phyloP scores from a whole-genome alignment of 192 early-diverging fungal species.

The Allomyces macrogynus region DNA sequence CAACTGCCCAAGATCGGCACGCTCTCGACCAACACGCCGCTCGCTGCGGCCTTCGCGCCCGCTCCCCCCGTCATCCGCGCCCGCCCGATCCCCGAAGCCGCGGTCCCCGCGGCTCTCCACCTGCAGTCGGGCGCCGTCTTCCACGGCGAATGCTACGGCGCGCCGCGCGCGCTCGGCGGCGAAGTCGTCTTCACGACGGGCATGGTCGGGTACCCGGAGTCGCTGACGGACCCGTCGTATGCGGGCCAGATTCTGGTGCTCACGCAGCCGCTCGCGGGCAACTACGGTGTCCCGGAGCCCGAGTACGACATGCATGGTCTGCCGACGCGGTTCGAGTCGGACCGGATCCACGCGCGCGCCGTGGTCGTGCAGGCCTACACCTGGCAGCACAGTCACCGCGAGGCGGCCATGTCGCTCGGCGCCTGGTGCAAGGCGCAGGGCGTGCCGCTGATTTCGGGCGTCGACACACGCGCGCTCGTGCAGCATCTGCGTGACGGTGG shows the following conservation, averaged over 20 bases:
- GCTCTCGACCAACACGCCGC: constrained; percentile 8
- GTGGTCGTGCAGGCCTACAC: constrained; percentile 87
- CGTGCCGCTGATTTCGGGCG: constrained; percentile 69
- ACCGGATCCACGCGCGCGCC: constrained; percentile 62
- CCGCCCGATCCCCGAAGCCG: constrained; percentile 12
- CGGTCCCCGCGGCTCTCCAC: constrained; percentile 43
- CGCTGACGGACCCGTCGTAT: constrained; percentile 96
- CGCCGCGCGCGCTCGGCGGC: constrained; percentile 44
- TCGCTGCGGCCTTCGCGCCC: constrained; percentile 10
- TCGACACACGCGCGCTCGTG: constrained; percentile 82
- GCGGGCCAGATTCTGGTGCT: constrained; percentile 86
- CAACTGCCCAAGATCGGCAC: constrained; percentile 2
- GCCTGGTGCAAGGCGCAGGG: constrained; percentile 71
- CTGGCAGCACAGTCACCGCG: constrained; percentile 79
- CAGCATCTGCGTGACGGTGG: constrained; percentile 66
- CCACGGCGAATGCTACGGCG: constrained; percentile 70
- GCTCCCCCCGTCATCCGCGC: constrained; percentile 8
- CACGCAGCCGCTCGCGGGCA: constrained; percentile 89
- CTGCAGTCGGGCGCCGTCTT: constrained; percentile 66
- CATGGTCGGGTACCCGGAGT: constrained; percentile 88
- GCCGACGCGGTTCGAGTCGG: constrained; percentile 67
- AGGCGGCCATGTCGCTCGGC: constrained; percentile 67
- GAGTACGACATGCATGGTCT: constrained; percentile 61
- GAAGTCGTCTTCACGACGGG: constrained; percentile 93
- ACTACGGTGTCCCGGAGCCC: constrained; percentile 76